Percentiles rank a stretch among this genome's conserved stretches.
phyloP scores from a whole-genome alignment of 495 filamentous ascomycete genomes.

The Alectoria sarmentosa region DNA sequence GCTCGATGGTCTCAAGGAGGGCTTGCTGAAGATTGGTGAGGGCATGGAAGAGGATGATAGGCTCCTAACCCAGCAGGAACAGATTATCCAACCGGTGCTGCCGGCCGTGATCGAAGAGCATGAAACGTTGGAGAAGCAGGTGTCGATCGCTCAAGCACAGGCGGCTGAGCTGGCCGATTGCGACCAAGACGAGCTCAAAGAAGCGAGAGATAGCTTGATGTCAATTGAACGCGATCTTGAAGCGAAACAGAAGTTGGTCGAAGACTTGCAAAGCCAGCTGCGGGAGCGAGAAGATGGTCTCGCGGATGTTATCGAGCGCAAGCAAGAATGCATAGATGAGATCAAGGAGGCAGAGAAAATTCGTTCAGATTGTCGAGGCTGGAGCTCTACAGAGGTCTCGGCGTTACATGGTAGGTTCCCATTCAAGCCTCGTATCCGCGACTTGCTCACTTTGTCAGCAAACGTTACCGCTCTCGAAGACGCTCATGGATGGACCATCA shows the following conservation, averaged over 20 bases:
- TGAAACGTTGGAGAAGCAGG: slow-evolving; percentile 52
- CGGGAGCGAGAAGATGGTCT: slow-evolving; percentile 56
- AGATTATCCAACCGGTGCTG: slow-evolving; percentile 54
- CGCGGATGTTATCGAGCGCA: slow-evolving; percentile 52
- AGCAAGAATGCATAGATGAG: slow-evolving; percentile 59
- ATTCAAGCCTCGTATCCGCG: slow-evolving; percentile 2
- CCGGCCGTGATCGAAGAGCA: slow-evolving; percentile 54
- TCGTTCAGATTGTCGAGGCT: slow-evolving; percentile 80
- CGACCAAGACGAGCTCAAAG: slow-evolving; percentile 69
- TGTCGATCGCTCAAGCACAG: slow-evolving; percentile 56
- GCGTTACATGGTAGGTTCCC: slow-evolving; percentile 57
- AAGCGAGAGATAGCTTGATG: slow-evolving; percentile 55
- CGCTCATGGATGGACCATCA: slow-evolving; percentile 69
- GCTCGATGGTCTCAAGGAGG: slow-evolving; percentile 73
- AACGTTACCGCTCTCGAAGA: slow-evolving; percentile 62
- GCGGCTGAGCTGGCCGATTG: slow-evolving; percentile 71
- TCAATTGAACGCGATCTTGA: slow-evolving; percentile 59
- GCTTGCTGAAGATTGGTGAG: slow-evolving; percentile 62
- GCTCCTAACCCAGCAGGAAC: slow-evolving; percentile 58
- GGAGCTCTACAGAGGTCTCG: slow-evolving; percentile 72
- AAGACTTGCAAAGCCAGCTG: slow-evolving; percentile 55
- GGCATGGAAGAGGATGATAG: slow-evolving; percentile 72
- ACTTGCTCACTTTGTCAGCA: slow-evolving; percentile 36
- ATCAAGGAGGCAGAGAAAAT: slow-evolving; percentile 80
- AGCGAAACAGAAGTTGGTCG: slow-evolving; percentile 57